Evolutionary conservation across 1,284 basidiomycete genomes (phyloP), one percentile per base, ranked within the genome.

Genomic region (Lignosus rhinocerotis): DNA sequence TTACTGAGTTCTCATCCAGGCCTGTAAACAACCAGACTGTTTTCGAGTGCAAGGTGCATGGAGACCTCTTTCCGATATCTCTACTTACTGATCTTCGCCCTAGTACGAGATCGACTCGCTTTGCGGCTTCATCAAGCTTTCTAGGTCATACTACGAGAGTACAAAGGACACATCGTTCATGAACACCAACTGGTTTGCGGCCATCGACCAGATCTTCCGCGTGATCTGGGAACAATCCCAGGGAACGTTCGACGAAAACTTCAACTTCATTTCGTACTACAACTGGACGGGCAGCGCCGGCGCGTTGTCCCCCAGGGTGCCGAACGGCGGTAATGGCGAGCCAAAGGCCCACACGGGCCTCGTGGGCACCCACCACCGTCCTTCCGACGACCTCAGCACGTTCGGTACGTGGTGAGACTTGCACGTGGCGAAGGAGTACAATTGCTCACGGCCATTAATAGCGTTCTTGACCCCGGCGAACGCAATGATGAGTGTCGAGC

Each of bases 171-270:
- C 76, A 0, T 87, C 87, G 0, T 87, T 91, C 71, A 83, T 90
- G 73, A 89, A 89, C 66, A 74, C 75, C 44, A 80, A 88, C 60
- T 92, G 90, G 89, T 74, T 80, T 54, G 72, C 75, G 47, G 88
- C 90, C n/a, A 80, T 92, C 59, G 76, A 81, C 56, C 85, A 88
- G 66, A 85, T 92, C 34, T 87, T 92, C 72, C 81, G 82, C 34
- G 87, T 92, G 49, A 87, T 92, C 48, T 75, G 84, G 55, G 88
- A 92, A 66, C 90, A 92, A 68, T 90, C 88, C 1, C 85, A 89
- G 61, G 73, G 83, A 2, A 84, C 86, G 1, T 90, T 88, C 63
- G 87, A 90, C 63, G 76, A 78, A 8, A 71, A 87, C 68, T 90
- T 84, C 72, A 86, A 89, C 69, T 84, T 87, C 63, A 75, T 90